phyloP scores from a whole-genome alignment of 495 filamentous ascomycete genomes.

The Paragyromitra xinjiangensis region DNA sequence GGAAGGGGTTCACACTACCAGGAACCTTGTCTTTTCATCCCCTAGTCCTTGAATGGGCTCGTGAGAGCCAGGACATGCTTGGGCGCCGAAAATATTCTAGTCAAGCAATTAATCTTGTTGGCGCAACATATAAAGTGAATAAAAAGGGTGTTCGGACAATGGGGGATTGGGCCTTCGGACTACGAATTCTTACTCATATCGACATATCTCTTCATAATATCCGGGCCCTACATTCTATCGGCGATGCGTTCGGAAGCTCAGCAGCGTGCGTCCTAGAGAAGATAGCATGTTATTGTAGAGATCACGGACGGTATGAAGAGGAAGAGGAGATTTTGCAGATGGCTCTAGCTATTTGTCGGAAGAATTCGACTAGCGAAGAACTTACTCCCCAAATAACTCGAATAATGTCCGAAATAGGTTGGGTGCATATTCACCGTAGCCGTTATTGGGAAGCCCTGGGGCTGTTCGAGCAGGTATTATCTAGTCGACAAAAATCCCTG shows the following conservation, averaged over 20 bases:
- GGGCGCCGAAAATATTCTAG: neutral
- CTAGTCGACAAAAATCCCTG: neutral
- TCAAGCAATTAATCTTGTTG: slow-evolving; percentile 19
- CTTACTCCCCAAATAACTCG: neutral
- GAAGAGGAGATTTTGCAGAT: slow-evolving; percentile 2
- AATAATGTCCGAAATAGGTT: neutral
- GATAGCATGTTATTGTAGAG: neutral
- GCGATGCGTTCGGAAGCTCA: neutral
- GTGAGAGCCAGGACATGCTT: slow-evolving; percentile 15
- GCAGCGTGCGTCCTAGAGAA: neutral
- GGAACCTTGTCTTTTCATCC: slow-evolving; percentile 27
- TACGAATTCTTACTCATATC: slow-evolving; percentile 10
- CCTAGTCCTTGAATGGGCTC: slow-evolving; percentile 40
- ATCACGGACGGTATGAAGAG: neutral
- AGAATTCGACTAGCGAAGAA: neutral
- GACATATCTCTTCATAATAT: slow-evolving; percentile 12
- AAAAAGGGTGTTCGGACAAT: neutral
- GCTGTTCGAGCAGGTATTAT: neutral
- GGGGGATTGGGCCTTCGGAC: slow-evolving; percentile 12
- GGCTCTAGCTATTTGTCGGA: neutral
- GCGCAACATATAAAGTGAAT: neutral
- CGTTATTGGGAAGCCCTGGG: neutral
- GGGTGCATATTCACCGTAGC: neutral
- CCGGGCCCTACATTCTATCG: neutral
- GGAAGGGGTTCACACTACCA: neutral